Base-by-base conservation (phyloP, 441 rosid genomes). In the Populus hybrid region DNA sequence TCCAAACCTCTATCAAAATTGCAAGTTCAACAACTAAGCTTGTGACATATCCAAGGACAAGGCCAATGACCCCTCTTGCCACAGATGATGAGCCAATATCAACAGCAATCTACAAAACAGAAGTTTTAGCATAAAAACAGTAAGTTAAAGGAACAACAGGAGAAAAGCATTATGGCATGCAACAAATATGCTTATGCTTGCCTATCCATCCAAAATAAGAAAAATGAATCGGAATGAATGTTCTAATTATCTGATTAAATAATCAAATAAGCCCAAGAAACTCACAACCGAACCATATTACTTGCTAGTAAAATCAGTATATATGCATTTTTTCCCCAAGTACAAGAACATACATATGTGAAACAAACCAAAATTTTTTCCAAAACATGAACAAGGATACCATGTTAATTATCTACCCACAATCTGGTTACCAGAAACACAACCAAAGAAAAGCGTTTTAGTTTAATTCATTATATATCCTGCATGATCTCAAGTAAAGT, bases 11-110 rank as follows among this genome's bases (percentile, higher is more conserved):
- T 19, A 57, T 57, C 64, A 57, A 57, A 57, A 97, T 93, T 71
- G 98, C 98, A 26, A 97, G 98, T 84, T 97, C 98, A 75, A 97
- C 98, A 76, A 93, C 92, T 75, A 97, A 83, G 86, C 97, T 97
- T 36, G 99, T 97, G 74, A 94, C 93, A 26, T 97, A 93, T 84
- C 99, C 99, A 69, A 97, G 97, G 78, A 97, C 98, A 66, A 97
- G 91, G 72, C 98, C 94, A 24, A 97, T 88, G 70, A 97, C 97
- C 73, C 98, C 88, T 80, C 94, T 88, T 53, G 99, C 99, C 12
- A 97, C 99, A 10, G 99, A 91, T 23, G 99, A 97, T 81, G 99
- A 97, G 78, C 98, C 99, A 72, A 97, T 94, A 82, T 93, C 98
- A 79, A 97, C 99, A 83, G 93, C 99, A 69, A 94, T 93, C 99